Base-by-base conservation (phyloP, 2,329 filamentous ascomycete species). In the Ceratocystis huliohia region DNA sequence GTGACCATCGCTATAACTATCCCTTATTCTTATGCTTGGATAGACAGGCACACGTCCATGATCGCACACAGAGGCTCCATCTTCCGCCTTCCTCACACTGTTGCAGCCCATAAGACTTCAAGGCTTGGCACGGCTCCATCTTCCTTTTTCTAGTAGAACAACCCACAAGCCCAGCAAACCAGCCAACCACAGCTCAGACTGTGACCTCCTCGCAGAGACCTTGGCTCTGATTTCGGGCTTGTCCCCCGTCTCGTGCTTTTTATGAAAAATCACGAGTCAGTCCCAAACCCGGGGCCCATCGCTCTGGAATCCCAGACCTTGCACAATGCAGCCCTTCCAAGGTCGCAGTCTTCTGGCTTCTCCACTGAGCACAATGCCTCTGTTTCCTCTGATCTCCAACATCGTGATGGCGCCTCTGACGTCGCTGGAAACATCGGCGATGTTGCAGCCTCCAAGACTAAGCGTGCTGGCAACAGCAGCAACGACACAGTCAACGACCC, bases 191-290 rank as follows among this genome's bases (percentile, higher is more conserved):
- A 15, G 7, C 22, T 7, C 15, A 3, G 10, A 7, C 30, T 57
- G 22, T 28, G 33, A 57, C 4, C 53, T 17, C 13, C 48, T 10
- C 6, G n/a, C 46, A 20, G 0, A 17, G 10, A 57, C 15, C 22
- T 57, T 57, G 4, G n/a, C 56, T n/a, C 56, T 15, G 1, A n/a
- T 15, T 22, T 22, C 17, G 7, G 13, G 45, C 22, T 48, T 20
- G 37, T 25, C 41, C n/a, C 41, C 22, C 15, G 28, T 48, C 41
- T 53, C 53, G 62, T 33, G 20, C 25, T n/a, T 64, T 44, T 59
- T 17, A 67, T 67, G 66, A 45, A 63, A 65, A 57, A 63, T 30
- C 57, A 57, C n/a, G 59, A 48, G 65, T 41, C 61, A n/a, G 28
- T 44, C 57, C 44, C 63, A 41, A 45, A 44, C 13, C 37, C 66